Conservation (phyloP, 805 yeast genomes). For the Debaryomyces castellii region DNA sequence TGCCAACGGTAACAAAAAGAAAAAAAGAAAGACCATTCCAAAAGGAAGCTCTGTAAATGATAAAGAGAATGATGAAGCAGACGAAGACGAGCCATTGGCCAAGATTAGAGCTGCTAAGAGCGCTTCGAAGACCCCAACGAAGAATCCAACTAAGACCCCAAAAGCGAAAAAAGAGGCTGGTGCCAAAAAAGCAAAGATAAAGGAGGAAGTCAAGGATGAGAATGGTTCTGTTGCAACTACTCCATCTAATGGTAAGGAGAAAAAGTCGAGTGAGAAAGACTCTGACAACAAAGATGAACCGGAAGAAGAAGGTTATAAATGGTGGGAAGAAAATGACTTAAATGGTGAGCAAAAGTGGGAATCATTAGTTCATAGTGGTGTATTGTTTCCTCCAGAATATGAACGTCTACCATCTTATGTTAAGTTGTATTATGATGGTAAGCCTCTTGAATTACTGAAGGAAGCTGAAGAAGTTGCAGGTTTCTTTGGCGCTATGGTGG, state of each 20-base stretch:
- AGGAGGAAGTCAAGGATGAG: slow-evolving; percentile 4
- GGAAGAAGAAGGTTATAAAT: slow-evolving; percentile 62
- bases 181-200: slow-evolving; percentile 1
- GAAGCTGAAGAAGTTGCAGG: slow-evolving; percentile 97
- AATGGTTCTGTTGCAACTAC: slow-evolving; percentile 9
- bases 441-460: slow-evolving; percentile 69
- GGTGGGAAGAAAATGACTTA: slow-evolving; percentile 82
- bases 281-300: slow-evolving; percentile 41
- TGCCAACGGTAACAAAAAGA: background rate
- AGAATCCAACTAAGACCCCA: slow-evolving; percentile 1
- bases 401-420: slow-evolving; percentile 80
- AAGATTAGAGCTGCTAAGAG: slow-evolving; percentile 1
- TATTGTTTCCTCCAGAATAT: slow-evolving; percentile 89
- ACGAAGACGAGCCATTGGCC: slow-evolving; percentile 3
- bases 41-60: background rate
- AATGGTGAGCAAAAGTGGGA: slow-evolving; percentile 86
- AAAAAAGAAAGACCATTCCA: slow-evolving; percentile 2
- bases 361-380: slow-evolving; percentile 84
- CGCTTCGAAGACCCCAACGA: slow-evolving; percentile 1
- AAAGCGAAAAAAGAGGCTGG: slow-evolving; percentile 7
- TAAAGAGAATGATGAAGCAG: background rate
- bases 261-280: slow-evolving; percentile 1
- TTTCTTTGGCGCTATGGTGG: slow-evolving; percentile 84
- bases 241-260: slow-evolving; percentile 1
- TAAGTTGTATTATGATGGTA: slow-evolving; percentile 71